Percentiles rank a stretch among this genome's conserved stretches.
phyloP scores from a whole-genome alignment of 192 early-diverging fungal genomes.

The Backusella tarrabulga region DNA sequence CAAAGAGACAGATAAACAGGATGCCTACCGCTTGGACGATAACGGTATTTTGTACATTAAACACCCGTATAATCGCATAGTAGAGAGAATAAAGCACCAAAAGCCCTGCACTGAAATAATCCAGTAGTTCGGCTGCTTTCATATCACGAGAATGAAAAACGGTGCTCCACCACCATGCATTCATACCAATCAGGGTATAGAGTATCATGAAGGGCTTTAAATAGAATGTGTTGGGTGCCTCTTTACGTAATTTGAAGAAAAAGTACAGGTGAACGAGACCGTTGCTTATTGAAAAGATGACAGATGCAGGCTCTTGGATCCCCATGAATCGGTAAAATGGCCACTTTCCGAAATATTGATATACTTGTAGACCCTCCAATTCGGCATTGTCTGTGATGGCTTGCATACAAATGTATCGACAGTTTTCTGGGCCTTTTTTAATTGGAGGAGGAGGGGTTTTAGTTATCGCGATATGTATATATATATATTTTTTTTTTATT shows the following conservation, averaged over 20 bases:
- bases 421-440: slow-evolving; percentile 68
- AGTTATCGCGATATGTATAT: background rate
- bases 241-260: slow-evolving; percentile 37
- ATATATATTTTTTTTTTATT: background rate
- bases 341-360: slow-evolving; percentile 98
- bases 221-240: slow-evolving; percentile 49
- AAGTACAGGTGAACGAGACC: slow-evolving; percentile 72
- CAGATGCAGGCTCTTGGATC: slow-evolving; percentile 93
- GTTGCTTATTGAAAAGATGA: slow-evolving; percentile 88
- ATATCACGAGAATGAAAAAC: slow-evolving; percentile 92
- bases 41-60: slow-evolving; percentile 40
- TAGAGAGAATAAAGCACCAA: slow-evolving; percentile 76
- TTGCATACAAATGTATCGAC: slow-evolving; percentile 88
- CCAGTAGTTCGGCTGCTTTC: slow-evolving; percentile 83
- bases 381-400: slow-evolving; percentile 54
- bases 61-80: slow-evolving; percentile 61
- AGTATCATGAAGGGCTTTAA: slow-evolving; percentile 58
- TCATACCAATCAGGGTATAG: slow-evolving; percentile 58
- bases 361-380: slow-evolving; percentile 41
- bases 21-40: slow-evolving; percentile 27
- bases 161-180: slow-evolving; percentile 91
- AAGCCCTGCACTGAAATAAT: slow-evolving; percentile 89
- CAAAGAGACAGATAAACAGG: slow-evolving; percentile 27
- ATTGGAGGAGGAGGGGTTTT: no score
- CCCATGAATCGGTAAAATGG: slow-evolving; percentile 86